Evolutionary conservation across 2,329 filamentous ascomycete species (phyloP).

Genomic region (Diaporthe ampelina): DNA sequence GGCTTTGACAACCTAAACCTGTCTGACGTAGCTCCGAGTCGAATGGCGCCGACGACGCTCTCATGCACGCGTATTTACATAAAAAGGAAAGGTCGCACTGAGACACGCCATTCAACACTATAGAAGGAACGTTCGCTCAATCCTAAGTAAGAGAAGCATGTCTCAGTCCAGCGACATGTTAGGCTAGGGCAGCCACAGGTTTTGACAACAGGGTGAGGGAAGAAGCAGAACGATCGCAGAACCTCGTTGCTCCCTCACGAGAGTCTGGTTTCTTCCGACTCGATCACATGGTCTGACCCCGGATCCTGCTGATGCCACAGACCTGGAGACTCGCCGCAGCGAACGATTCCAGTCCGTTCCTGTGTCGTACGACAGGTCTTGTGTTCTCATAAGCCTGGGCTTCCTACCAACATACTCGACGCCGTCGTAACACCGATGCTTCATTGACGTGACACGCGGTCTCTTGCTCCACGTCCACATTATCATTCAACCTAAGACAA

Average conservation of each 20-base stretch:
- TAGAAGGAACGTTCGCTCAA: background rate
- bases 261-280: too few species aligned
- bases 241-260: background rate
- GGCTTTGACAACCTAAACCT: background rate
- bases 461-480: background rate
- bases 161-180: background rate
- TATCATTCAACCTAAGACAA: background rate
- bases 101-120: background rate
- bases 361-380: background rate
- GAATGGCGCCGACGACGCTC: background rate
- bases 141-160: background rate
- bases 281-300: background rate
- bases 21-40: background rate
- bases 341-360: background rate
- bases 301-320: background rate
- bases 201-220: background rate
- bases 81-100: background rate
- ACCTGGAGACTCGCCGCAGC: background rate
- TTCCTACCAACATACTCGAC: background rate
- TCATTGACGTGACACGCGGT: background rate
- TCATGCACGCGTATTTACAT: background rate
- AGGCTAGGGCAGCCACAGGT: background rate
- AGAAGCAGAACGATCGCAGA: background rate
- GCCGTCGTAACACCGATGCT: background rate
- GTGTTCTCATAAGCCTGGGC: background rate